Base-by-base conservation (phyloP, 441 rosid genomes). In the Mallotus japonicus region DNA sequence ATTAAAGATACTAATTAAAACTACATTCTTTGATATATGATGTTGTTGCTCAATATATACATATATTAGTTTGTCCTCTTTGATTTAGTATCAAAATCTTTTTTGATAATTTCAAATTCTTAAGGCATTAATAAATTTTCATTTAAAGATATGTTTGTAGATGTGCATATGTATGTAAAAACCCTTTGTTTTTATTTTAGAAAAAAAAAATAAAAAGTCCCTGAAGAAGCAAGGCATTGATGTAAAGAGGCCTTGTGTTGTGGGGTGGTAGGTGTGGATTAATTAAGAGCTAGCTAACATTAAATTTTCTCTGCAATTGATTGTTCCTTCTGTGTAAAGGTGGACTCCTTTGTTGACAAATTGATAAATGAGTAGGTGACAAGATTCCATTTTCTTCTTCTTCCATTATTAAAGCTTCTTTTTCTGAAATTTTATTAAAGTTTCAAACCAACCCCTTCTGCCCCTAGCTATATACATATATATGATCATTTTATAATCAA, bases 311-410 rank as follows among this genome's bases (percentile, higher is more conserved):
- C 15, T 34, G 20, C 16, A 62, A 62, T 61, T 66, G 44, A 60
- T 70, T 63, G 37, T 78, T 78, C 55, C 73, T 65, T 65, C 62
- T 65, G 53, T 28, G 50, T 54, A 79, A 73, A 76, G 81, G 56
- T 46, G 22, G 54, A 56, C 67, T 19, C 19, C 78, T 67, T 77
- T 78, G 71, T 71, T 76, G 84, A 78, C 77, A 68, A 76, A 65
- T 55, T 53, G 73, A 61, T 24, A 56, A 5, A 8, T 22, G 50
- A 69, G 72, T 80, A 6, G 78, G 81, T 83, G 42, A 70, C 42
- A 56, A 73, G 62, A 67, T 67, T 51, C 67, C 16, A 44, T 65
- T n/a, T 72, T 56, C 58, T 53, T 9, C n/a, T 13, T 58, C 0
- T 49, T 10, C 37, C 24, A 51, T 72, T 62, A 62, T 57, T 24